These are phyloP conservation scores for Eucalyptus cloeziana DNA, from an alignment of 345 rosid genomes.

Conservation along the genomic window DNA sequence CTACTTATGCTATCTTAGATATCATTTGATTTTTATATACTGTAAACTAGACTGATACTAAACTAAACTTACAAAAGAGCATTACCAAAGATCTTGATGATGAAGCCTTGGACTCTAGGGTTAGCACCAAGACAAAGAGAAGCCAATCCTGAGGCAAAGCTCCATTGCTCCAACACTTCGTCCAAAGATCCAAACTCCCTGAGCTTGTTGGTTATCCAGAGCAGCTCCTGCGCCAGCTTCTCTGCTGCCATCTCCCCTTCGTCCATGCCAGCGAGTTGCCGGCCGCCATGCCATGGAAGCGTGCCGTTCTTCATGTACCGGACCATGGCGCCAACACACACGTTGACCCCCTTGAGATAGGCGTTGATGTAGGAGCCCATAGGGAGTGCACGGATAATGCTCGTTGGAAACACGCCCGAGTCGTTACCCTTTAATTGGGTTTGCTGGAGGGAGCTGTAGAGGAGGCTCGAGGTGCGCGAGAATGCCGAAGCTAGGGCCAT, in stretches of 20 bases:
- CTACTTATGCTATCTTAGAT: not conserved
- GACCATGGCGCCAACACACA: slow-evolving; percentile 17
- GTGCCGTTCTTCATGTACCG: slow-evolving; percentile 11
- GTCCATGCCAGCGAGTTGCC: not conserved
- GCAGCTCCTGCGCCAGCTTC: slow-evolving; percentile 66
- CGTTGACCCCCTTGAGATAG: slow-evolving; percentile 32
- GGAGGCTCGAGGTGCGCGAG: slow-evolving; percentile 33
- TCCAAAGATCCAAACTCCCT: slow-evolving; percentile 38
- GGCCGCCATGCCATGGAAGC: slow-evolving; percentile 4
- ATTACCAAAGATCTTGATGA: slow-evolving; percentile 54
- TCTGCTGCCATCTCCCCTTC: slow-evolving; percentile 34
- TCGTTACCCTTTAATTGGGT: not conserved
- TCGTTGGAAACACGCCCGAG: slow-evolving; percentile 14
- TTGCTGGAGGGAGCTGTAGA: slow-evolving; percentile 29
- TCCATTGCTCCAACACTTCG: slow-evolving; percentile 66
- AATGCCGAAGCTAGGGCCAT: slow-evolving; percentile 45
- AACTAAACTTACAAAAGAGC: not conserved
- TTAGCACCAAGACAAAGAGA: slow-evolving; percentile 41
- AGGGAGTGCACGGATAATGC: slow-evolving; percentile 33
- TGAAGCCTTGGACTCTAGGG: slow-evolving; percentile 55
- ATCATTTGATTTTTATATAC: not conserved
- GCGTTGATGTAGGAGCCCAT: slow-evolving; percentile 35
- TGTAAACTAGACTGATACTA: not conserved
- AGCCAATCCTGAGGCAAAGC: slow-evolving; percentile 52
- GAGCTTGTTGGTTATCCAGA: slow-evolving; percentile 52